A percentile compares a stretch with the other conserved stretches of the same genome.
phyloP scores from a whole-genome alignment of 768 basidiomycete genomes.

The Serendipita sp. region DNA sequence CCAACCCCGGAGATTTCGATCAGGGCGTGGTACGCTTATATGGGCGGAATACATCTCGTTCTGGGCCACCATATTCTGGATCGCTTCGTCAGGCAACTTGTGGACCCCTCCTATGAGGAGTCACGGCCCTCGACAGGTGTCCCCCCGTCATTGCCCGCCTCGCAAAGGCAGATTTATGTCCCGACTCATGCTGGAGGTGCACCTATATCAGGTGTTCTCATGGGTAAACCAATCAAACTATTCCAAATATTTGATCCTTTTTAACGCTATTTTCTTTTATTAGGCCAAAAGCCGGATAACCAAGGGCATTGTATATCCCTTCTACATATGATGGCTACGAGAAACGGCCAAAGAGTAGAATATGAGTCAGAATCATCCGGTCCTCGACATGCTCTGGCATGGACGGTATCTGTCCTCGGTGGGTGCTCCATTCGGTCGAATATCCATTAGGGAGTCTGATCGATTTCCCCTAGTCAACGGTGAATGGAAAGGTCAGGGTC shows the following conservation, averaged over 20 bases:
- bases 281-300: background rate
- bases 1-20: background rate
- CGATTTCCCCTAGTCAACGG: slow-evolving; percentile 27
- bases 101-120: background rate
- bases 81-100: background rate
- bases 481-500: slow-evolving; percentile 31
- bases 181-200: background rate
- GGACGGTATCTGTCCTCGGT: background rate
- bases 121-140: background rate
- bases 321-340: too few species aligned
- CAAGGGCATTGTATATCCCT: background rate
- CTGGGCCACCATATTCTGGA: background rate
- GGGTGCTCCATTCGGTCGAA: slow-evolving; percentile 1
- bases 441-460: background rate
- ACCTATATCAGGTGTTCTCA: background rate
- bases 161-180: too few species aligned
- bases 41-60: background rate
- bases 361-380: background rate
- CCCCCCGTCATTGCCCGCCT: too few species aligned
- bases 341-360: background rate
- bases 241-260: too few species aligned
- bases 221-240: background rate
- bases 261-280: too few species aligned
- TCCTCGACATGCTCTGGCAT: background rate
- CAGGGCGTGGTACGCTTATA: background rate